phyloP scores from a whole-genome alignment of 306 rosid genomes.

The Potentilla sterilis region DNA sequence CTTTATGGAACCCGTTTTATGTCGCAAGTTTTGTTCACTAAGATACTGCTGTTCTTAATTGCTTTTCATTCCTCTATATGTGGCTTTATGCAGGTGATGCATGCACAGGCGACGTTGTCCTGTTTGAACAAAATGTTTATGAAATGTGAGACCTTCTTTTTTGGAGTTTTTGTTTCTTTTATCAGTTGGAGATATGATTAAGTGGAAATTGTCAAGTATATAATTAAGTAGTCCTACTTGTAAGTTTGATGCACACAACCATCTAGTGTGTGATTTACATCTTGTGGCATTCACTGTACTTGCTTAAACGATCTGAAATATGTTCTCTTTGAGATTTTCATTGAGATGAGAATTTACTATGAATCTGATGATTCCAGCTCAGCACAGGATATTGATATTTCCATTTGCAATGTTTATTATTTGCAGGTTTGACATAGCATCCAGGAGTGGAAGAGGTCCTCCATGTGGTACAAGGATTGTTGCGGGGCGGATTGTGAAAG shows the following conservation, averaged over 20 bases:
- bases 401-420: slow-evolving; percentile 7
- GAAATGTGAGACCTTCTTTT: slow-evolving; percentile 58
- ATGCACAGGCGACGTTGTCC: slow-evolving; percentile 81
- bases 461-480: slow-evolving; percentile 72
- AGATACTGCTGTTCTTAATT: not conserved
- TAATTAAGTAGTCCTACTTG: not conserved
- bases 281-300: not conserved
- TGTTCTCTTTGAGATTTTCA: not conserved
- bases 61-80: not conserved
- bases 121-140: slow-evolving; percentile 87
- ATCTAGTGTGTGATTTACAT: not conserved
- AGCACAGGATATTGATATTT: not conserved
- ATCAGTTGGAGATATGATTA: not conserved
- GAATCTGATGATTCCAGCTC: not conserved
- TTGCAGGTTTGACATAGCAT: slow-evolving; percentile 68
- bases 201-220: slow-evolving; percentile 3
- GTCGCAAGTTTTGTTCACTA: slow-evolving; percentile 1
- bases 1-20: not conserved
- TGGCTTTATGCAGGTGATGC: slow-evolving; percentile 77
- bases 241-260: slow-evolving; percentile 14
- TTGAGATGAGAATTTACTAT: not conserved
- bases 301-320: not conserved
- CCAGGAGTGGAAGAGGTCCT: slow-evolving; percentile 70
- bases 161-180: not conserved
- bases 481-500: slow-evolving; percentile 87